A percentile compares a stretch with the other conserved stretches of the same genome.
Evolutionary conservation across 75 land plant genomes (phyloP).

Genomic region (Sequoia sempervirens): DNA sequence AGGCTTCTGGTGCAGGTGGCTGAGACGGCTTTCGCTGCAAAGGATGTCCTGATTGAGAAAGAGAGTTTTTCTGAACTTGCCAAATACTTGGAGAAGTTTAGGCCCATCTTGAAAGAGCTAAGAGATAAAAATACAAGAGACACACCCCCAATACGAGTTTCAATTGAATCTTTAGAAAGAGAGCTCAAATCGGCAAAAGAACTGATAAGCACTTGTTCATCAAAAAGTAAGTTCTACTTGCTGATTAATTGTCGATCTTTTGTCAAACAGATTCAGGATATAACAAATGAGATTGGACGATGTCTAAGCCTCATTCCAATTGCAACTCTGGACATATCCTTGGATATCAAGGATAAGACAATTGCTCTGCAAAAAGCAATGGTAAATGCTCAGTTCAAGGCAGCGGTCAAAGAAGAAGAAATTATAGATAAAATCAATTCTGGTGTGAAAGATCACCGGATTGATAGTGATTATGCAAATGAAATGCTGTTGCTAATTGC

Average conservation of each 20-base stretch:
- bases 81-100: slow-evolving; percentile 11
- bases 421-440: slow-evolving; percentile 14
- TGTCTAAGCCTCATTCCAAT: slow-evolving; percentile 14
- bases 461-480: slow-evolving; percentile 11
- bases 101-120: slow-evolving; percentile 9
- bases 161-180: slow-evolving; percentile 11
- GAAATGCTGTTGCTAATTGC: slow-evolving; percentile 15
- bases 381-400: slow-evolving; percentile 14
- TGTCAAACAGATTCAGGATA: slow-evolving; percentile 14
- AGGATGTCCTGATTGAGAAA: slow-evolving; percentile 24
- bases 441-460: slow-evolving; percentile 1
- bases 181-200: slow-evolving; percentile 12
- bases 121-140: slow-evolving; percentile 4
- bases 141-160: slow-evolving; percentile 1
- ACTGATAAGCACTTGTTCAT: slow-evolving; percentile 4
- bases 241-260: slow-evolving; percentile 9
- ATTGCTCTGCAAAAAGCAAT: slow-evolving; percentile 5
- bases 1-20: slow-evolving; percentile 14
- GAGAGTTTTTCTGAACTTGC: slow-evolving; percentile 18
- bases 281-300: slow-evolving; percentile 16
- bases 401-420: slow-evolving; percentile 13
- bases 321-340: slow-evolving; percentile 11
- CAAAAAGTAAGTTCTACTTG: slow-evolving; percentile 20
- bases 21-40: slow-evolving; percentile 15
- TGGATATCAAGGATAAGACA: slow-evolving; percentile 8